Base-by-base conservation (phyloP, 768 basidiomycete genomes). In the Tylopilus felleus region DNA sequence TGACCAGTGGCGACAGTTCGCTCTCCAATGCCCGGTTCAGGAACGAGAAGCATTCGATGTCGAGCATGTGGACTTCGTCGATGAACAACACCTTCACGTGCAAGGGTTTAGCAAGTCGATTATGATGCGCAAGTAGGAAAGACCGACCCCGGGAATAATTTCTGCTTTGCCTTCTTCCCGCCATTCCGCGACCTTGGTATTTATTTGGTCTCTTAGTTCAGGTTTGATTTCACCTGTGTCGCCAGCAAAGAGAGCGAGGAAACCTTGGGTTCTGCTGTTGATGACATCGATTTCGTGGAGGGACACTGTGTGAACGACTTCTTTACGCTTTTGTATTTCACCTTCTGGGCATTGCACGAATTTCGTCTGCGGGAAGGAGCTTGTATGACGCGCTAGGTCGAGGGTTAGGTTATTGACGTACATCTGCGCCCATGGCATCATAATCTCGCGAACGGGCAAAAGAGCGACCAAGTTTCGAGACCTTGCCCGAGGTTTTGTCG, bases 221-320 rank as follows among this genome's bases (percentile, higher is more conserved):
- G 94, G 90, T 74, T 97, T 98, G 72, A 99, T 98, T 75, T 99
- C 97, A 17, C 97, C 97, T 0, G 97, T 99, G 69, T 99, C 97
- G 12, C 96, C 96, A 48, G 90, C 84, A 67, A 90, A 90, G 13
- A 99, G 80, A 0, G 97, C 96, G 33, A 98, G 83, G 80, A 98
- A 98, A 4, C 97, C 97, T 76, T 99, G 97, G 7, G 96, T 98
- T 47, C 96, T 84, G 59, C 91, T 93, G 77, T 98, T 99, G 77
- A 98, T 98, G 49, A 98, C 95, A 66, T 99, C 97, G 63, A 99
- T 98, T 74, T 99, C 97, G 72, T 98, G 97, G 14, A 99, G 77
- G 1, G 95, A 94, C 10, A 98, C 95, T 0, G 95, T 98, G 72
- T 99, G 97, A 8, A 94, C 90, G 54, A 98, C 90, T 73, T 98